Conservation (phyloP, 768 basidiomycete genomes). For the Tulasnella sp. region DNA sequence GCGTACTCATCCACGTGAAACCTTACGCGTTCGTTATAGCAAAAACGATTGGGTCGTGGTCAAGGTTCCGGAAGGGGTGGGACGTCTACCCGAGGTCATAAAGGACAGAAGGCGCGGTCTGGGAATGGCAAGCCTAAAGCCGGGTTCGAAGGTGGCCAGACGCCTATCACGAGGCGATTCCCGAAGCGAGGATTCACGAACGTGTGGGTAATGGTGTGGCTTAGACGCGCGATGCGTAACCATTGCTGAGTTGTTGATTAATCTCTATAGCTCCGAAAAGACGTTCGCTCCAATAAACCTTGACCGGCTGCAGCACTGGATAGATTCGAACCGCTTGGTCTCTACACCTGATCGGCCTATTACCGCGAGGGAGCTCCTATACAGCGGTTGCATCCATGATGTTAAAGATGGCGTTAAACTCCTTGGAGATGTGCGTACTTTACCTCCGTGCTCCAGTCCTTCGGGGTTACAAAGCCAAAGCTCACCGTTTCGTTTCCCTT, state of each 20-base stretch:
- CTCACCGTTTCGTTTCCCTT: too few relatives aligned
- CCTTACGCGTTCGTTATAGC: conserved; percentile 34
- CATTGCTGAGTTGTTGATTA: not conserved
- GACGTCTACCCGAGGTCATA: conserved; percentile 87
- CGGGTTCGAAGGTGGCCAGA: conserved; percentile 96
- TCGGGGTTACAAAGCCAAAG: too few relatives aligned
- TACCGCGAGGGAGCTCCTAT: conserved; percentile 73
- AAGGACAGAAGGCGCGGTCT: conserved; percentile 89
- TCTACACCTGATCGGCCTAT: conserved; percentile 76
- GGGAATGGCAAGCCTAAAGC: conserved; percentile 72
- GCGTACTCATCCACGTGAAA: too few relatives aligned
- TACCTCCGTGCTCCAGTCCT: not conserved
- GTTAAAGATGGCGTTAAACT: conserved; percentile 88
- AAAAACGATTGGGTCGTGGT: conserved; percentile 92
- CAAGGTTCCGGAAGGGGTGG: conserved; percentile 86
- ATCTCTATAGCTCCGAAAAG: conserved; percentile 48
- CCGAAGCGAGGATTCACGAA: conserved; percentile 95
- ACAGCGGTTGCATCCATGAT: conserved; percentile 80
- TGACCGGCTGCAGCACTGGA: conserved; percentile 82
- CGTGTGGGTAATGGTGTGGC: conserved; percentile 44
- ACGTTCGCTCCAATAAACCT: conserved; percentile 77
- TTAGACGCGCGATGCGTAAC: not conserved
- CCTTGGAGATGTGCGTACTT: conserved; percentile 53
- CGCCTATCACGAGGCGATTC: conserved; percentile 78
- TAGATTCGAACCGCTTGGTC: conserved; percentile 69